A percentile compares a stretch with the other conserved stretches of the same genome.
phyloP scores from a whole-genome alignment of 1,139 yeast genomes.

The Candida neerlandica region DNA sequence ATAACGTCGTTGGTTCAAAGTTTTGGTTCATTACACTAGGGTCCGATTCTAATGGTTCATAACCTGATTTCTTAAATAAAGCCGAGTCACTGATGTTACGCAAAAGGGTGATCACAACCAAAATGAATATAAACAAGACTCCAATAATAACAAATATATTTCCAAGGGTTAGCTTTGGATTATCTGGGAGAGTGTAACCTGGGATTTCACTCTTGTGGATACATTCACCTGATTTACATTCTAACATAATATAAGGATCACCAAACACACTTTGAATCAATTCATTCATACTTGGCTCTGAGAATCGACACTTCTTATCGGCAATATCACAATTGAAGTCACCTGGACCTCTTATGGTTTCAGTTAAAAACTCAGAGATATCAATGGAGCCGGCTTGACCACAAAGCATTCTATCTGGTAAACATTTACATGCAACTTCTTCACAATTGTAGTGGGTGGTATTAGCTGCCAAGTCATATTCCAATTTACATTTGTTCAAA shows the following conservation, averaged over 20 bases:
- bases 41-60: constrained; percentile 35
- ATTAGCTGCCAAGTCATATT: constrained; percentile 64
- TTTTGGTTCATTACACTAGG: constrained; percentile 50
- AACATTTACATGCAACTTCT: constrained; percentile 76
- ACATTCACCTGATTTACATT: constrained; percentile 88
- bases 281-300: constrained; percentile 96
- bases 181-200: constrained; percentile 75
- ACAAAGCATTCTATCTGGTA: constrained; percentile 91
- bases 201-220: constrained; percentile 90
- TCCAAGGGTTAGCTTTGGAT: constrained; percentile 49
- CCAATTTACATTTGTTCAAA: constrained; percentile 66
- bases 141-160: constrained; percentile 54
- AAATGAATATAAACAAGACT: constrained; percentile 45
- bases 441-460: constrained; percentile 79
- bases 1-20: constrained; percentile 73
- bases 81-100: constrained; percentile 66
- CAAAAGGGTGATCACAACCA: constrained; percentile 43
- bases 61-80: constrained; percentile 46
- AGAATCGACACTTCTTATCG: constrained; percentile 67
- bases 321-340: constrained; percentile 78
- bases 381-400: constrained; percentile 94
- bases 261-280: constrained; percentile 89
- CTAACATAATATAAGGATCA: constrained; percentile 80
- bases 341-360: constrained; percentile 92
- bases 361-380: constrained; percentile 87